A percentile compares a stretch with the other conserved stretches of the same genome.
These are phyloP conservation scores for Cercospora sp. DNA, from an alignment of 2,329 filamentous ascomycete species.

Conservation along the genomic window DNA sequence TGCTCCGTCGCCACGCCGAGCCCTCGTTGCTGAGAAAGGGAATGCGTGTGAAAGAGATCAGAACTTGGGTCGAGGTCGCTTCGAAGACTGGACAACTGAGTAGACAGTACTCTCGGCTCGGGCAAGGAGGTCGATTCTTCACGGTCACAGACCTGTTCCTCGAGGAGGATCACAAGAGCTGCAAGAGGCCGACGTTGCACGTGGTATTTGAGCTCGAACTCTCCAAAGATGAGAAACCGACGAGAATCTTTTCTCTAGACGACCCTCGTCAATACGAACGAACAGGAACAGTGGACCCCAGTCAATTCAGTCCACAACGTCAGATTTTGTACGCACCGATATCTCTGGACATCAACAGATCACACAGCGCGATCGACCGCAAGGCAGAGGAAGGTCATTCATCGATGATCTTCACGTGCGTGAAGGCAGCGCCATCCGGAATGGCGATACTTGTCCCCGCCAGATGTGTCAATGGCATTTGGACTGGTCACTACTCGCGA, in stretches of 20 bases:
- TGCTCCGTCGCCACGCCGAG: background rate
- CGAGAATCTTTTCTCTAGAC: background rate
- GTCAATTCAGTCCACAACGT: background rate
- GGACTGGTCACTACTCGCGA: background rate
- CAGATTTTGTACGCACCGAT: background rate
- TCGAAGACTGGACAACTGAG: background rate
- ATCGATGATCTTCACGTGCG: background rate
- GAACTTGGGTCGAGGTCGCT: background rate
- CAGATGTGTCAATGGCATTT: background rate
- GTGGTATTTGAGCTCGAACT: background rate
- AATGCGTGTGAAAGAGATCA: background rate
- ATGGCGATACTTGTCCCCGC: background rate
- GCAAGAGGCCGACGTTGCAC: background rate
- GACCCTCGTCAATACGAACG: background rate
- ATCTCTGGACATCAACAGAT: background rate
- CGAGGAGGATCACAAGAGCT: background rate
- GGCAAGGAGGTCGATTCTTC: background rate
- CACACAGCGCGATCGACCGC: background rate
- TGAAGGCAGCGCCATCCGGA: background rate
- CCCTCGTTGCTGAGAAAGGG: background rate
- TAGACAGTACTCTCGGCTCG: background rate
- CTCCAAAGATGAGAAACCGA: background rate
- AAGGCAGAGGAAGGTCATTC: background rate
- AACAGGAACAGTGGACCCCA: background rate
- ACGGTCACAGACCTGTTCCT: background rate